Percentiles rank a stretch among this genome's conserved stretches.
These are phyloP conservation scores for Podaxis sp. DNA, from an alignment of 768 basidiomycete species.

Conservation along the genomic window DNA sequence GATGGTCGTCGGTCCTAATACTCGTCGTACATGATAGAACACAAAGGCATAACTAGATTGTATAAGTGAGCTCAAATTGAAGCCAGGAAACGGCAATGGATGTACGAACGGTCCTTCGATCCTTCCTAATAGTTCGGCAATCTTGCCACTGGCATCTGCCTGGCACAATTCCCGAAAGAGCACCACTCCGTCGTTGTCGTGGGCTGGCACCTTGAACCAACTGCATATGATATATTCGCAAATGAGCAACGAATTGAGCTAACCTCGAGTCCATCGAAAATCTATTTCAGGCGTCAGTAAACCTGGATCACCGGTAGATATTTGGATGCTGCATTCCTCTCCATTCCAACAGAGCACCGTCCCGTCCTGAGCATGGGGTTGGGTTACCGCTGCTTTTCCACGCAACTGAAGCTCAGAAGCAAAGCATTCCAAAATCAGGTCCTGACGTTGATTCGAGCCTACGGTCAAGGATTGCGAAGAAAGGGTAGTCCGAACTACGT, in stretches of 20 bases:
- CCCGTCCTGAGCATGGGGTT: conserved; percentile 60
- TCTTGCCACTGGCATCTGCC: conserved; percentile 29
- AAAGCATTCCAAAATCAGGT: conserved; percentile 48
- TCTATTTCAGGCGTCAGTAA: conserved; percentile 21
- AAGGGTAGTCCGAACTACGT: conserved; percentile 6
- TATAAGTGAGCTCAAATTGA: conserved; percentile 7
- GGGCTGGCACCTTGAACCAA: conserved; percentile 38
- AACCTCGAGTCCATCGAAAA: conserved; percentile 81
- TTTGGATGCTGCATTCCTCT: conserved; percentile 43
- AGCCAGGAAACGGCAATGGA: neutral
- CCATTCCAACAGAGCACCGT: conserved; percentile 84
- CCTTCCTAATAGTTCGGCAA: conserved; percentile 47
- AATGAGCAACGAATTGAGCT: conserved; percentile 13
- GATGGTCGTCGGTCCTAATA: neutral
- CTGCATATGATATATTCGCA: neutral
- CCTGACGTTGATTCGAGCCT: neutral
- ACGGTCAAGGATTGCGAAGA: neutral
- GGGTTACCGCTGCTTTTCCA: conserved; percentile 51
- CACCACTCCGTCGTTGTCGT: conserved; percentile 73
- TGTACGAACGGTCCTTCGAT: conserved; percentile 80
- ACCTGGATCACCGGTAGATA: neutral
- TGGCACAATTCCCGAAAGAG: conserved; percentile 33
- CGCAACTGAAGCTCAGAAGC: conserved; percentile 75
- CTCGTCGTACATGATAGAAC: conserved; percentile 62
- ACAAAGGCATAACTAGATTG: conserved; percentile 71